Base-by-base conservation (phyloP, 1,139 yeast species). In the Candida tropicalis region DNA sequence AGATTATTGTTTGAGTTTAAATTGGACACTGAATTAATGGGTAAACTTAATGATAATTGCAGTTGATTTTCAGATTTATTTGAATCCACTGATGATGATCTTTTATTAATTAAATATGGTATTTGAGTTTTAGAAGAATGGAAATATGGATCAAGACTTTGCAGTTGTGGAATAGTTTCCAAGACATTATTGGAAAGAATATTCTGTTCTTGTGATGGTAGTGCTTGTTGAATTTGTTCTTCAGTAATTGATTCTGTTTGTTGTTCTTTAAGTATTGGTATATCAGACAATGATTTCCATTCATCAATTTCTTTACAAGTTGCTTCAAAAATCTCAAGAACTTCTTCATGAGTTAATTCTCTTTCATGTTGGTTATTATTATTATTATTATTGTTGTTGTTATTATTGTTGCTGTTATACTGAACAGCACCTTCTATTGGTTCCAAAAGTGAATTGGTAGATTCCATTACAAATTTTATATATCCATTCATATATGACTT, bases 291-390 rank as follows among this genome's bases (percentile, higher is more conserved):
- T 5, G 31, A 33, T 38, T 45, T 49, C 52, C 52, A 49, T 17
- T 44, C 50, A 39, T 49, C 52, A 36, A 47, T 47, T 38, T 49
- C 51, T 20, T 45, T 39, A 27, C 52, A 49, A 15, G 52, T 41
- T 28, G 38, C 44, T 49, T 49, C 52, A 39, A 49, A 47, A 7
- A 47, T 35, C 33, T 43, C 48, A 40, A 44, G 20, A 12, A 44
- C 45, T 34, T 49, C 47, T 12, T 47, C 49, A 31, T 42, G 44
- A 26, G 43, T 41, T 7, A 44, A 38, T 22, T 42, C 44, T 13
- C 24, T 36, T 17, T 17, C 31, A 20, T 20, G n/a, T n/a, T n/a
- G n/a, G n/a, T n/a, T n/a, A n/a, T n/a, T n/a, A n/a, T n/a, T n/a
- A n/a, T n/a, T n/a, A n/a, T n/a, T n/a, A n/a, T n/a, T n/a, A n/a